These are phyloP conservation scores for Nicotiana benthamiana DNA, from an alignment of 257 asterid genomes.

Conservation along the genomic window DNA sequence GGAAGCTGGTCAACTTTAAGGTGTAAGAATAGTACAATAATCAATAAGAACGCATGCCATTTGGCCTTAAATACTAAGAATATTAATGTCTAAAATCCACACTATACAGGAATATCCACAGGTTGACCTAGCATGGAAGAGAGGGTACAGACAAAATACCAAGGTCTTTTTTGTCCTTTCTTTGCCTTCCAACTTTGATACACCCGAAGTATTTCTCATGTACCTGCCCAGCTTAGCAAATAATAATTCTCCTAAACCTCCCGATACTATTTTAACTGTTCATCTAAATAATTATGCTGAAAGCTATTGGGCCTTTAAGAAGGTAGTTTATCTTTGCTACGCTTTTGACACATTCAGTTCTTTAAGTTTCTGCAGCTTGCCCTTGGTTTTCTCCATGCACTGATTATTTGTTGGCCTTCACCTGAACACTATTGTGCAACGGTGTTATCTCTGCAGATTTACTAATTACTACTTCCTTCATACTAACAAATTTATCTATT, in stretches of 20 bases:
- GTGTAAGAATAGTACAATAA: slow-evolving; percentile 8
- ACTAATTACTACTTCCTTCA: background rate
- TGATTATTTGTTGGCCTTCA: background rate
- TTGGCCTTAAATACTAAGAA: background rate
- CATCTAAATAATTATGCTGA: background rate
- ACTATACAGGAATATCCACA: background rate
- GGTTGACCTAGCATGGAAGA: background rate
- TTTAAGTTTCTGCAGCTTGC: background rate
- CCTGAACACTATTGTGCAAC: background rate
- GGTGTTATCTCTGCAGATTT: background rate
- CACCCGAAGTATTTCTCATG: background rate
- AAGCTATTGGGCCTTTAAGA: background rate
- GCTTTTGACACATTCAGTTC: background rate
- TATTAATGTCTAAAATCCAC: background rate
- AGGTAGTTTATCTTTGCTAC: background rate
- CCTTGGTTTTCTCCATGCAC: background rate
- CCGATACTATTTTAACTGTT: background rate
- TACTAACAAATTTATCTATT: background rate
- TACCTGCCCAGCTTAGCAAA: background rate
- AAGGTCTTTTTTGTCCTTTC: background rate
- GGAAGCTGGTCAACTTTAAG: slow-evolving; percentile 22
- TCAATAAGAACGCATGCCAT: background rate
- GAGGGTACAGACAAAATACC: background rate
- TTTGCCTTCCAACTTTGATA: background rate
- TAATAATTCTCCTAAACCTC: background rate